These are phyloP conservation scores for Ophiostoma fasciatum DNA, from an alignment of 2,329 filamentous ascomycete genomes.

Conservation along the genomic window DNA sequence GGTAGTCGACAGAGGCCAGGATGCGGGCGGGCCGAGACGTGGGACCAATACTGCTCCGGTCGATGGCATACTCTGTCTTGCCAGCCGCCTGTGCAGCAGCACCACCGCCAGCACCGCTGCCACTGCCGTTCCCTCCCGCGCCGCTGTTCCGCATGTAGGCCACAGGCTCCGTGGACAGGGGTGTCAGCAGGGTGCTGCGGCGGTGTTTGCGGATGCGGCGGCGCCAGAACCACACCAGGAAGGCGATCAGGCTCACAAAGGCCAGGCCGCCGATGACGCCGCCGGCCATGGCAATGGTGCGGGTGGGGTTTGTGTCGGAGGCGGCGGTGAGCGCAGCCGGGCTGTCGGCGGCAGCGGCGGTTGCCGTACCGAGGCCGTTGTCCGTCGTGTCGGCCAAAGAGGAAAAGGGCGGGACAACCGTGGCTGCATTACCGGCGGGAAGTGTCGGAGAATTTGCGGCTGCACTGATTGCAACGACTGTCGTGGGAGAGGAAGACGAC, in stretches of 20 bases:
- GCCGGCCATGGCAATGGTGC: constrained; percentile 32
- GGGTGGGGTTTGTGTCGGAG: constrained; percentile 16
- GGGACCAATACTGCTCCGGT: constrained; percentile 32
- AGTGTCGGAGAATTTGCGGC: too few relatives aligned
- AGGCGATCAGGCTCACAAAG: constrained; percentile 28
- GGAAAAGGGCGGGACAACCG: too few relatives aligned
- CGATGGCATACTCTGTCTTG: constrained; percentile 25
- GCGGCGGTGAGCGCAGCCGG: too few relatives aligned
- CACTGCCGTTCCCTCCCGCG: too few relatives aligned
- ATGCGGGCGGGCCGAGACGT: constrained; percentile 29
- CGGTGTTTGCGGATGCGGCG: constrained; percentile 27
- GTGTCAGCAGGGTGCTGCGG: constrained; percentile 34
- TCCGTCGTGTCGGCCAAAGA: too few relatives aligned
- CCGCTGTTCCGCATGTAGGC: too few relatives aligned
- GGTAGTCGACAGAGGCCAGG: constrained; percentile 24
- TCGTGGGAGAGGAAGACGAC: too few relatives aligned
- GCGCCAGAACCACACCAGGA: constrained; percentile 36
- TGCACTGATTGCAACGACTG: too few relatives aligned
- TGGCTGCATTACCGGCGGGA: too few relatives aligned
- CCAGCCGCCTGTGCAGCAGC: constrained; percentile 10
- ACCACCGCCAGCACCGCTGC: neutral
- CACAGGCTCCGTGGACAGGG: constrained; percentile 23
- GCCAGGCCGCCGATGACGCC: constrained; percentile 35
- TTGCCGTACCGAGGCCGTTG: too few relatives aligned
- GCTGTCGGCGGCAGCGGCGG: too few relatives aligned